Conservation (phyloP, 2,329 filamentous ascomycete species). For the Aureobasidium sp. region DNA sequence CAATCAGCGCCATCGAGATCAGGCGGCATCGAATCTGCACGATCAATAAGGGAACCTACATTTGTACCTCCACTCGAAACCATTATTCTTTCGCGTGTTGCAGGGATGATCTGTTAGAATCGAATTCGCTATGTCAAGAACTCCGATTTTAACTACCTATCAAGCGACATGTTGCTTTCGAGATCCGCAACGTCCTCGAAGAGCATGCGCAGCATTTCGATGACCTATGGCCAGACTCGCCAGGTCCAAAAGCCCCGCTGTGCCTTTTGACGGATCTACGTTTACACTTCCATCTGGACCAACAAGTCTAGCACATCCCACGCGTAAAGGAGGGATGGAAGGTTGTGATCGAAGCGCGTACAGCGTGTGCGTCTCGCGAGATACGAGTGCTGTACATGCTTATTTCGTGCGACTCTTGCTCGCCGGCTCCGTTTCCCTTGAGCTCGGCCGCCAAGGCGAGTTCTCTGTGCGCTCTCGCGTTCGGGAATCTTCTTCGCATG, state of each 20-base stretch:
- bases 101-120: neutral
- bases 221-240: neutral
- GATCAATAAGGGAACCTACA: neutral
- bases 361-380: neutral
- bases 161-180: no score
- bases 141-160: neutral
- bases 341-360: neutral
- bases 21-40: neutral
- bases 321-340: slow-evolving; percentile 4
- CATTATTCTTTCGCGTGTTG: neutral
- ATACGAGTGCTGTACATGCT: neutral
- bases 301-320: neutral
- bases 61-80: neutral
- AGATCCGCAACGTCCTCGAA: neutral
- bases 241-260: neutral
- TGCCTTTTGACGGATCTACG: neutral
- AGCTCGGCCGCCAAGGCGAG: neutral
- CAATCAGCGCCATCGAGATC: neutral
- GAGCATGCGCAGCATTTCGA: neutral
- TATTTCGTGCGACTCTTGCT: neutral
- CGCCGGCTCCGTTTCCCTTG: neutral
- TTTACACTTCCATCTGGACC: neutral
- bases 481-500: neutral
- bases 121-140: neutral
- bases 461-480: neutral